Base-by-base conservation (phyloP, 2,329 filamentous ascomycete species). In the Fusarium marasasianum region DNA sequence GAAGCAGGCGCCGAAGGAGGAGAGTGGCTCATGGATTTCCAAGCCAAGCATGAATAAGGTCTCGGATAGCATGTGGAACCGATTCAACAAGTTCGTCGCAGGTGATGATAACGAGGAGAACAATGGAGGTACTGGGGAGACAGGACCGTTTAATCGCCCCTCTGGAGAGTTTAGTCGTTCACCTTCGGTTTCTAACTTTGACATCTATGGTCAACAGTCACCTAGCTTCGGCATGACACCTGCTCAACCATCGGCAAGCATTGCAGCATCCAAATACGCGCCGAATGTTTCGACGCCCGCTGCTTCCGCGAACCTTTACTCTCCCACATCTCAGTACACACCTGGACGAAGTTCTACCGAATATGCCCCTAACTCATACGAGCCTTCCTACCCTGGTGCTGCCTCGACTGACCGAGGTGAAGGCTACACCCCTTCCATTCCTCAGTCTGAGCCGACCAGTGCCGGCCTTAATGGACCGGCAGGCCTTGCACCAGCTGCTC, bases 11-110 rank as follows among this genome's bases (percentile, higher is more conserved):
- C 94, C 95, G 18, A 94, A 93, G 79, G 94, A 96, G 75, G 91
- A 90, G 63, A 92, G 91, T 12, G 91, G 90, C 26, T 96, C 95
- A 5, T 98, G 96, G 94, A 96, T 99, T 59, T 93, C 94, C 3
- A 98, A 96, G 82, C 95, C 96, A 12, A 98, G 91, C 81, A 97
- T 98, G 89, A 95, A 97, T 82, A 98, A 97, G 83, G 94, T 98
- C 1, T 96, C 95, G 5, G 95, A 93, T 70, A 94, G 93, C 40
- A 91, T 98, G 80, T 95, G 94, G 89, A 95, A 91, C 73, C 94
- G 93, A 67, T 98, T 99, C 84, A 98, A 95, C 83, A 98, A 95
- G 79, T 99, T 99, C 79, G 95, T 99, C 69, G 91, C 93, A 58
- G 97, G 96, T 20, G 96, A 98, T 68, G 96, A 98, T 62, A 90